A percentile compares a stretch with the other conserved stretches of the same genome.
These are phyloP conservation scores for Pythium apleroticum DNA, from an alignment of 352 stramenopile genomes.

Conservation along the genomic window DNA sequence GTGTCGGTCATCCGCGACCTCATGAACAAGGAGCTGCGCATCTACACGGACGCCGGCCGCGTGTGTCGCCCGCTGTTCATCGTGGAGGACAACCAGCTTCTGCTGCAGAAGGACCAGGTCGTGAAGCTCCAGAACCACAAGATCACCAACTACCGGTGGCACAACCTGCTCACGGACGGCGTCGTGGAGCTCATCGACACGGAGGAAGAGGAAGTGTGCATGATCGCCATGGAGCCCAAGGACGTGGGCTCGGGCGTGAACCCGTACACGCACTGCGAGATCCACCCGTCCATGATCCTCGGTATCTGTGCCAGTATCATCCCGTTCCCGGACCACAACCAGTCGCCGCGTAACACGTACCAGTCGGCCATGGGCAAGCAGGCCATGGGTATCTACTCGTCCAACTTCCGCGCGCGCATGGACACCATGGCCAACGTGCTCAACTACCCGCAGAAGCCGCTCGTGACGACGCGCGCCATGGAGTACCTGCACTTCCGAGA, in stretches of 20 bases:
- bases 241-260: slow-evolving; percentile 86
- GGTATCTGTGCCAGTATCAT: slow-evolving; percentile 99
- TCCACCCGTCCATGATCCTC: slow-evolving; percentile 99
- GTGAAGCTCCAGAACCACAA: slow-evolving; percentile 93
- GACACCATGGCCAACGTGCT: slow-evolving; percentile 99
- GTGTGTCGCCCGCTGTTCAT: slow-evolving; percentile 99
- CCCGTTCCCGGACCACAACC: slow-evolving; percentile 99
- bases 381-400: slow-evolving; percentile 99
- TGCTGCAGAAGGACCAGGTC: slow-evolving; percentile 98
- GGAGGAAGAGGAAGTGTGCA: slow-evolving; percentile 99
- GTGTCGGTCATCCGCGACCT: slow-evolving; percentile 98
- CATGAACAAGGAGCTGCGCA: slow-evolving; percentile 97
- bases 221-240: slow-evolving; percentile 99
- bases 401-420: slow-evolving; percentile 99
- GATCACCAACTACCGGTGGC: slow-evolving; percentile 86
- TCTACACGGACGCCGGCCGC: slow-evolving; percentile 99
- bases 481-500: slow-evolving; percentile 98
- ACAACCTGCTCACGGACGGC: slow-evolving; percentile 91
- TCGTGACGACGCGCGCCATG: slow-evolving; percentile 99
- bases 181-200: slow-evolving; percentile 98
- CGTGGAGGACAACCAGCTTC: slow-evolving; percentile 95
- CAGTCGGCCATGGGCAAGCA: slow-evolving; percentile 99
- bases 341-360: slow-evolving; percentile 99
- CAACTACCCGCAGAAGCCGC: slow-evolving; percentile 99
- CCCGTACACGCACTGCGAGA: slow-evolving; percentile 99